Percentiles rank a stretch among this genome's conserved stretches.
Evolutionary conservation across 2,329 filamentous ascomycete genomes (phyloP).

Genomic region (Daldinia sp.): DNA sequence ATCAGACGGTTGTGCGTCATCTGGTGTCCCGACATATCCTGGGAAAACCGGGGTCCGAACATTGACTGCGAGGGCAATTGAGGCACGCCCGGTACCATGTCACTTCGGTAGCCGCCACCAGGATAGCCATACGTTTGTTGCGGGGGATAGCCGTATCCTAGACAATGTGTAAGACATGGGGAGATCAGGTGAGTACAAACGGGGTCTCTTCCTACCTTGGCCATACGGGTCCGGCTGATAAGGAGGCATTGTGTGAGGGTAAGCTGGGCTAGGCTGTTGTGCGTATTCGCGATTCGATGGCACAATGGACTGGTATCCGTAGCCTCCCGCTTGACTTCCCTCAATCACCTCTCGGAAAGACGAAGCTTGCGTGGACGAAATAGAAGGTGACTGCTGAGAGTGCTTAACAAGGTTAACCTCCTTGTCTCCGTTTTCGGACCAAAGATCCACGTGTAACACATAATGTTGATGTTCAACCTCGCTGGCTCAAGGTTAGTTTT

Average conservation of each 20-base stretch:
- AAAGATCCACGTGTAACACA: constrained; percentile 68
- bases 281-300: constrained; percentile 44
- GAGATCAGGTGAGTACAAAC: not conserved
- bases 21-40: constrained; percentile 49
- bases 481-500: constrained; percentile 28
- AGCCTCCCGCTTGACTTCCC: constrained; percentile 39
- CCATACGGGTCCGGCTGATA: constrained; percentile 43
- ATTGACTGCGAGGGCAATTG: constrained; percentile 45
- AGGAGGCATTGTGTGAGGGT: constrained; percentile 41
- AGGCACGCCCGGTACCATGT: constrained; percentile 41
- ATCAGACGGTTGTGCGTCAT: constrained; percentile 47
- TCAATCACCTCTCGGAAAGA: constrained; percentile 64
- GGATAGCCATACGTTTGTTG: constrained; percentile 44
- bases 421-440: constrained; percentile 69
- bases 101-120: constrained; percentile 40
- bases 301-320: constrained; percentile 45
- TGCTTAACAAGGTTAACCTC: constrained; percentile 73
- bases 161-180: constrained; percentile 25
- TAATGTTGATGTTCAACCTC: constrained; percentile 47
- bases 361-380: constrained; percentile 80
- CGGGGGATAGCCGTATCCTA: constrained; percentile 43
- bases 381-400: constrained; percentile 74
- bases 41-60: constrained; percentile 46
- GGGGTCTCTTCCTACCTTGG: constrained; percentile 39
- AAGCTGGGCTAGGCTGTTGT: constrained; percentile 39